Conservation (phyloP, 352 stramenopile genomes). For the Globisporangium viniferum region DNA sequence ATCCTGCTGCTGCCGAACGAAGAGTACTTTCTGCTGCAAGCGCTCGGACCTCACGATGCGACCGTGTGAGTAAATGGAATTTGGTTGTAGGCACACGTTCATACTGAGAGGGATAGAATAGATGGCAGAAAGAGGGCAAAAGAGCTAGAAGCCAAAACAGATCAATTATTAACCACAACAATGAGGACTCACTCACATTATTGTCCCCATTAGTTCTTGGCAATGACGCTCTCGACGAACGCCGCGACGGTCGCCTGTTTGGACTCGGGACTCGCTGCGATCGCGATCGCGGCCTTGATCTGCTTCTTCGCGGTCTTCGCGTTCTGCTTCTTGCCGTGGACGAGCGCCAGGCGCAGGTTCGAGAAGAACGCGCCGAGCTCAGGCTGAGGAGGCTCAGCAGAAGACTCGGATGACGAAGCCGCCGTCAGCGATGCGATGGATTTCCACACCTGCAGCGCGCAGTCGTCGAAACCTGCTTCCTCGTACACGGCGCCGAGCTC, state of each 20-base stretch:
- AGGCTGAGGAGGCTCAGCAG: constrained; percentile 11
- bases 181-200: not conserved
- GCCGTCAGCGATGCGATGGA: constrained; percentile 22
- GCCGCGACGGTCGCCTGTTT: constrained; percentile 40
- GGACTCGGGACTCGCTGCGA: constrained; percentile 24
- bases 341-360: constrained; percentile 60
- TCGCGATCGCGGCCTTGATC: constrained; percentile 40
- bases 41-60: constrained; percentile 61
- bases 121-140: not conserved
- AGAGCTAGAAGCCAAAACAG: not conserved
- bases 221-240: constrained; percentile 61
- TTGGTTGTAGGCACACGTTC: not conserved
- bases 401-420: not conserved
- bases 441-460: constrained; percentile 68
- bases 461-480: constrained; percentile 34
- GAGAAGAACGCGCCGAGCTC: constrained; percentile 35
- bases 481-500: constrained; percentile 64
- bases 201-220: constrained; percentile 23
- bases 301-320: constrained; percentile 65
- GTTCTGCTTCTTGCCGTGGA: constrained; percentile 63
- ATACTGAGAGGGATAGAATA: not conserved
- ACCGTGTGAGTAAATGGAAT: constrained; percentile 28
- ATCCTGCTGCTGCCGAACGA: constrained; percentile 64
- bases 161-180: constrained; percentile 4
- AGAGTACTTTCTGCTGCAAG: constrained; percentile 73